Conservation (phyloP, 768 basidiomycete species). For the Boletus barrowsii region DNA sequence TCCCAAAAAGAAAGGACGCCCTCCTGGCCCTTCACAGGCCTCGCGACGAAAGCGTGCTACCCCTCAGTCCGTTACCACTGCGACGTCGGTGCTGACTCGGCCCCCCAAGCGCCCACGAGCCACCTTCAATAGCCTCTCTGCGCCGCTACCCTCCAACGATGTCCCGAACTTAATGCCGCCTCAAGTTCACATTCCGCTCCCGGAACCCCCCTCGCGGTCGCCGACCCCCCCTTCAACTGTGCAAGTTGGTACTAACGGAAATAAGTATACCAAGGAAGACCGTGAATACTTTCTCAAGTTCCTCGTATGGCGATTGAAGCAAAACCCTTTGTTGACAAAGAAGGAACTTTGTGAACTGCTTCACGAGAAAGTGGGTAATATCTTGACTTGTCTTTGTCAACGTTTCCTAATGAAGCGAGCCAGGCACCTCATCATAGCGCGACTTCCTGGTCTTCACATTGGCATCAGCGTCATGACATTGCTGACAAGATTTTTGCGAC, state of each 20-base stretch:
- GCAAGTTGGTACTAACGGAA: conserved; percentile 46
- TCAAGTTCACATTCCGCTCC: conserved; percentile 57
- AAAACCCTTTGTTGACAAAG: conserved; percentile 51
- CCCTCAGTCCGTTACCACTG: conserved; percentile 16
- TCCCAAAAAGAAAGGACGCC: conserved; percentile 19
- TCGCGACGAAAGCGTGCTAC: conserved; percentile 24
- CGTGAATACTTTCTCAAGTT: conserved; percentile 65
- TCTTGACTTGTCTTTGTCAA: background rate
- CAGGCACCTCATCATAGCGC: conserved; percentile 66
- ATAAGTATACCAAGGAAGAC: conserved; percentile 66
- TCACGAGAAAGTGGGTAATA: conserved; percentile 46
- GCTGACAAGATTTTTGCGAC: conserved; percentile 58
- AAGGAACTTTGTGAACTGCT: conserved; percentile 53
- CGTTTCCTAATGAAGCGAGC: conserved; percentile 8
- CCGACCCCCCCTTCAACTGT: conserved; percentile 61
- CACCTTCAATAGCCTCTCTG: conserved; percentile 62
- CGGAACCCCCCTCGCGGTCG: conserved; percentile 63
- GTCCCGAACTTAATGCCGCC: conserved; percentile 54
- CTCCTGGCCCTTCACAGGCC: conserved; percentile 24
- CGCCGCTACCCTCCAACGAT: conserved; percentile 32
- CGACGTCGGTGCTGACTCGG: conserved; percentile 21
- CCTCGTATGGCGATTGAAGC: conserved; percentile 57
- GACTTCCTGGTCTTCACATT: conserved; percentile 66
- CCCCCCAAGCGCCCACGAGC: conserved; percentile 31
- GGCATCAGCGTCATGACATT: conserved; percentile 62